Evolutionary conservation across 805 yeast species (phyloP).

Genomic region (Kazachstania africana): DNA sequence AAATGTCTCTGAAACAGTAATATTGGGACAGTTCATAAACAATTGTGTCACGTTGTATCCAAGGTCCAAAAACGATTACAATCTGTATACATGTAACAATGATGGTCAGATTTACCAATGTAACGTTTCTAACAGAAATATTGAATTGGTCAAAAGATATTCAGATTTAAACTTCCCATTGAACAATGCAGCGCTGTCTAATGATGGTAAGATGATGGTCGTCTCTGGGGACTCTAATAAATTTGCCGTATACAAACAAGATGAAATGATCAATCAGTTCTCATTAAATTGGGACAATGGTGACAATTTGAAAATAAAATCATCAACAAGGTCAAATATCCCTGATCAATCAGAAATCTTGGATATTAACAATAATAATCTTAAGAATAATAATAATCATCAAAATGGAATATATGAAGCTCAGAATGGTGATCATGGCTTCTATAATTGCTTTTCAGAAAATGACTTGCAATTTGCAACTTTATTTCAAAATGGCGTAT

Average conservation of each 20-base stretch:
- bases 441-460: constrained; percentile 69
- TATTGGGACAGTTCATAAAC: constrained; percentile 72
- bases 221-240: constrained; percentile 72
- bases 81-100: constrained; percentile 69
- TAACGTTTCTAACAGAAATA: constrained; percentile 40
- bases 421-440: constrained; percentile 58
- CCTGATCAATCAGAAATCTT: constrained; percentile 15
- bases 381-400: neutral
- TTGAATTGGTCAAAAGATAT: constrained; percentile 31
- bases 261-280: constrained; percentile 21
- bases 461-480: constrained; percentile 66
- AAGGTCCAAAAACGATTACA: constrained; percentile 33
- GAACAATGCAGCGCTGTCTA: constrained; percentile 62
- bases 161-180: constrained; percentile 52
- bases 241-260: constrained; percentile 40
- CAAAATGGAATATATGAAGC: constrained; percentile 37
- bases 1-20: constrained; percentile 36
- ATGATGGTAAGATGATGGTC: constrained; percentile 44
- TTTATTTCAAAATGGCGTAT: constrained; percentile 77
- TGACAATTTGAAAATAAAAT: constrained; percentile 21
- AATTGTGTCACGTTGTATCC: constrained; percentile 57
- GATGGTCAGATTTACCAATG: constrained; percentile 61
- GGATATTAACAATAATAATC: neutral
- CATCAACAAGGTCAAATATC: constrained; percentile 21
- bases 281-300: constrained; percentile 19